Evolutionary conservation across 371 early-diverging fungal species (phyloP), one percentile per base, ranked within the genome.

Genomic region (Syncephalastrum sp.): DNA sequence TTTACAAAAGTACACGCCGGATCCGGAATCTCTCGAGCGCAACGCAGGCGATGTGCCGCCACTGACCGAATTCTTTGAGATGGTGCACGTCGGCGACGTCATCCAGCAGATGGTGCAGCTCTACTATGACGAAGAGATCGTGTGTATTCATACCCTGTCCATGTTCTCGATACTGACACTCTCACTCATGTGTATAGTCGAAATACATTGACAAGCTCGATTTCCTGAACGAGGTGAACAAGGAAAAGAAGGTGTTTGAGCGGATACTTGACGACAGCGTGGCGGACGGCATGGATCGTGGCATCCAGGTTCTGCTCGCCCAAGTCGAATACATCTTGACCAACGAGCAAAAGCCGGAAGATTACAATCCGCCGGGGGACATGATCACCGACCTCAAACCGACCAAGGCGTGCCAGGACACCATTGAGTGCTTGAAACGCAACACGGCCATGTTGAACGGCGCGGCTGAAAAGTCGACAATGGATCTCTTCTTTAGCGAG

Each of bases 401-500:
- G 8, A 91, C 92, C 0, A 72, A 83, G 77, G 84, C 85, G 13
- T 85, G 83, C 57, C 72, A 77, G 27, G 85, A 88, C 47, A 87
- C 88, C 0, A 86, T 96, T 46, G 83, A 83, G 46, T 91, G 92
- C 69, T 67, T 97, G 58, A 83, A 84, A 38, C 75, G 82, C 5
- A 91, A 94, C 56, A 86, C 88, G 8, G 79, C 86, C 53, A 79
- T 91, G 65, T 59, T 94, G 57, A 67, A 68, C 17, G 91, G 88
- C 15, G 86, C 87, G 47, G 85, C 92, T 3, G 95, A 97, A 55
- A 89, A 89, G 60, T 71, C 89, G 25, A 92, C 92, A n/a, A 82
- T 94, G 68, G 91, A 93, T 56, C 87, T 96, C 38, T 94, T 94
- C 67, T 84, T 92, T 56, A 87, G 85, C 54, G 97, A 97, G 64